Evolutionary conservation across 106 monocot genomes (phyloP), one percentile per base, ranked within the genome.

Genomic region (Iris macrosiphon): DNA sequence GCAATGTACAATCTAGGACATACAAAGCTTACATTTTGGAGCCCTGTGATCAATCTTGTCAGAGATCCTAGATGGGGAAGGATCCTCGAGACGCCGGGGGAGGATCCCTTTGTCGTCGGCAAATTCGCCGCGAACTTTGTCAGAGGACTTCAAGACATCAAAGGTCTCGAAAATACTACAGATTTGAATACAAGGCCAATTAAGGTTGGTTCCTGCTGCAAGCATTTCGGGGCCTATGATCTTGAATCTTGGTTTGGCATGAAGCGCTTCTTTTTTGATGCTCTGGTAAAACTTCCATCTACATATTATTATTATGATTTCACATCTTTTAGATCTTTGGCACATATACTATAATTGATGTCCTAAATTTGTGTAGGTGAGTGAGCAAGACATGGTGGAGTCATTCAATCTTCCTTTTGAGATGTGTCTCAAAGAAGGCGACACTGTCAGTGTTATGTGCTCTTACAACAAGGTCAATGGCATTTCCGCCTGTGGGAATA

Each of bases 401-500:
- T 71, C 75, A 1, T 79, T 74, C 50, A 20, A 66, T 35, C 54
- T 43, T n/a, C 74, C 79, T 0, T 79, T 84, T 40, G 67, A 75
- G 63, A 60, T 55, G 37, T 84, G 83, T 13, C 39, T 84, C 9
- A 52, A 31, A 3, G 74, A 84, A 14, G 83, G 78, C 6, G 71
- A 75, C 34, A 73, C 34, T 2, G 63, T 63, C 7, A 67, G 83
- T 23, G 37, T 72, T 14, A 84, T 84, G 83, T 84, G 83, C 71
- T 75, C 83, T 2, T 84, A 84, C 62, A 84, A 84, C 34, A 70
- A 62, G 16, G 42, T 84, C 31, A 84, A 84, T 25, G 83, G 83
- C 18, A 18, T 74, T n/a, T 79, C 83, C 0, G 34, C 59, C 0
- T 84, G 83, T n/a, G 78, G 75, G 6, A 66, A 84, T 66, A 14